Percentiles rank a stretch among this genome's conserved stretches.
Conservation (phyloP, 306 rosid genomes). For the Alnus rubra region DNA sequence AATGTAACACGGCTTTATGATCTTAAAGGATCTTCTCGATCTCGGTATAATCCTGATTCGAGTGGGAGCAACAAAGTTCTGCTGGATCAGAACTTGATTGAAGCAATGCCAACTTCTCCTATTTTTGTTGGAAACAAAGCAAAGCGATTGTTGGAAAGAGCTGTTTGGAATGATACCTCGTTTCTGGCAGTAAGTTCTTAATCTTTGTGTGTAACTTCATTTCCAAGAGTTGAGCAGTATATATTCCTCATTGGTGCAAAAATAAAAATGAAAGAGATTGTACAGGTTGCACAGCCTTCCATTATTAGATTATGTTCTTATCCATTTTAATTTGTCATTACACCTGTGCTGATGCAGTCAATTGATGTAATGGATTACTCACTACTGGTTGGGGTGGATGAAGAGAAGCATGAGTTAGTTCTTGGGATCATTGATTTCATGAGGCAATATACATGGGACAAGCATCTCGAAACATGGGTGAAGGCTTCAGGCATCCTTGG, state of each 20-base stretch:
- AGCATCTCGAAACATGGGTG: slow-evolving; percentile 98
- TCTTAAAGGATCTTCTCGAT: slow-evolving; percentile 91
- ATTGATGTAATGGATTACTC: slow-evolving; percentile 97
- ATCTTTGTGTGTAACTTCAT: slow-evolving; percentile 4
- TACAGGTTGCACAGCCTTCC: neutral
- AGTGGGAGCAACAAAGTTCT: slow-evolving; percentile 86
- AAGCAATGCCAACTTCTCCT: slow-evolving; percentile 98
- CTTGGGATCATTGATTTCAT: slow-evolving; percentile 95
- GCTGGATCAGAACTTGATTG: slow-evolving; percentile 91
- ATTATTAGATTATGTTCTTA: neutral
- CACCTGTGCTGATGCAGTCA: slow-evolving; percentile 56
- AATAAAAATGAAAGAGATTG: neutral
- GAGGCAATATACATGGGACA: slow-evolving; percentile 99
- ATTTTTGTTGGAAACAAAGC: slow-evolving; percentile 94
- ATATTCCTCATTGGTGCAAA: neutral
- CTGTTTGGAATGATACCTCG: slow-evolving; percentile 94
- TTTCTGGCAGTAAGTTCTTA: slow-evolving; percentile 83
- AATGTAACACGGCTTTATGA: slow-evolving; percentile 79
- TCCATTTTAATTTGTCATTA: slow-evolving; percentile 14
- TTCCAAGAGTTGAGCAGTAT: neutral
- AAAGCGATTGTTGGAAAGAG: slow-evolving; percentile 85
- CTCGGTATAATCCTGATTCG: slow-evolving; percentile 84
- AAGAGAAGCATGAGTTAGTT: slow-evolving; percentile 87
- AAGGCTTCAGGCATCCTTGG: slow-evolving; percentile 97
- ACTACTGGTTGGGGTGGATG: slow-evolving; percentile 88